These are phyloP conservation scores for Metrosideros polymorpha DNA, from an alignment of 441 rosid genomes.

Conservation along the genomic window DNA sequence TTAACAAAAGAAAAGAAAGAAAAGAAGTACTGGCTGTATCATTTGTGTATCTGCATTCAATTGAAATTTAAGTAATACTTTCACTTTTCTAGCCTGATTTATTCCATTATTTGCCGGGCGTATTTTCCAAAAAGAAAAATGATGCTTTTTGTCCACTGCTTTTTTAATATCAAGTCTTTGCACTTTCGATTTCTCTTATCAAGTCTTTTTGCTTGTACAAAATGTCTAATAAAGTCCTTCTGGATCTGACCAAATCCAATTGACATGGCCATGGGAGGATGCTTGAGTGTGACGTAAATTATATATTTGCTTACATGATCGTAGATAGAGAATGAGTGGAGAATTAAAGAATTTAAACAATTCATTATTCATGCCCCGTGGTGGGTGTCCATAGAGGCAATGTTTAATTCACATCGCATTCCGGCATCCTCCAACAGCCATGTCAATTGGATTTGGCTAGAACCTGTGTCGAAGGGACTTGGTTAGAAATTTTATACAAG, in stretches of 20 bases:
- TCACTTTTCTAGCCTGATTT: background rate
- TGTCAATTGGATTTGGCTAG: background rate
- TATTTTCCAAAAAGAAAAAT: background rate
- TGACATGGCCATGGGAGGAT: background rate
- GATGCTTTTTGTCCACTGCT: fast-evolving
- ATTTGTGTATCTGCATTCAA: background rate
- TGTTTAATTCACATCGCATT: background rate
- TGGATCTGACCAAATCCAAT: background rate
- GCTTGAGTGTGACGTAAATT: background rate
- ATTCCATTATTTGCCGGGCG: background rate
- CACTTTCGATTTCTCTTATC: background rate
- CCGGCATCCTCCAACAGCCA: background rate
- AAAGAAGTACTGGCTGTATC: background rate
- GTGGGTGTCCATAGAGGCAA: background rate
- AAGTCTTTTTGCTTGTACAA: background rate
- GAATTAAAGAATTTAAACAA: no score
- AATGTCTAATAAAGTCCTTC: background rate
- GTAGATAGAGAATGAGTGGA: no score
- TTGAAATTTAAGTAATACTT: background rate
- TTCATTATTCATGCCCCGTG: background rate
- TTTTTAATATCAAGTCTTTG: background rate
- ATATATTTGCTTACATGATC: no score
- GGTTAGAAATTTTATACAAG: background rate
- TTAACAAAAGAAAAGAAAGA: background rate
- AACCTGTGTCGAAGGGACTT: background rate